Evolutionary conservation across 2,329 filamentous ascomycete genomes (phyloP).

Genomic region (Cryphonectria nitschkei): DNA sequence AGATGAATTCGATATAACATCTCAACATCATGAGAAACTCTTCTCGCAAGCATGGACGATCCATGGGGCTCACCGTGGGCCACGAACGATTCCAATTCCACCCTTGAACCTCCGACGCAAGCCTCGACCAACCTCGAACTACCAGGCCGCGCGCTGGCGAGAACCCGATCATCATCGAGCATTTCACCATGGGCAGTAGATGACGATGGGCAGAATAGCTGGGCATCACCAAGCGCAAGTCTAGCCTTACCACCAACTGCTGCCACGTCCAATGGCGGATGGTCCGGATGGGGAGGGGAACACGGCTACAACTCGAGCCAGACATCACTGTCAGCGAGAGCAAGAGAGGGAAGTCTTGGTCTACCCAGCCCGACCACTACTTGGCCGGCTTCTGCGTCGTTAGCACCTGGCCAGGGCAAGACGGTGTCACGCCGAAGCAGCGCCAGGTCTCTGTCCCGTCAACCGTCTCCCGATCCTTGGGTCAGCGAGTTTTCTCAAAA

Average conservation of each 20-base stretch:
- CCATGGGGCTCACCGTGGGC: slow-evolving; percentile 67
- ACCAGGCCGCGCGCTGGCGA: slow-evolving; percentile 38
- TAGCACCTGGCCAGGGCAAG: slow-evolving; percentile 37
- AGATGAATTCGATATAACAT: slow-evolving; percentile 25
- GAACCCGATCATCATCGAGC: slow-evolving; percentile 33
- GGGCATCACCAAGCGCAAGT: slow-evolving; percentile 39
- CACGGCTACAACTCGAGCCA: slow-evolving; percentile 33
- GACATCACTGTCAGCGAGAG: slow-evolving; percentile 35
- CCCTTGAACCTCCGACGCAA: slow-evolving; percentile 46
- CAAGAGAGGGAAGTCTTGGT: slow-evolving; percentile 39
- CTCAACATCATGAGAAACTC: slow-evolving; percentile 29
- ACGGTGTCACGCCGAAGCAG: slow-evolving; percentile 29
- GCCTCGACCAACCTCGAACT: slow-evolving; percentile 41
- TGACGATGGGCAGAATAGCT: slow-evolving; percentile 44
- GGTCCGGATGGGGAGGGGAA: slow-evolving; percentile 37
- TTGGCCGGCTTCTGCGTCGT: slow-evolving; percentile 46
- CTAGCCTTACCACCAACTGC: slow-evolving; percentile 32
- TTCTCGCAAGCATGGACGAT: slow-evolving; percentile 59
- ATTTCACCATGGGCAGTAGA: slow-evolving; percentile 49
- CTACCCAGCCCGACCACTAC: slow-evolving; percentile 41
- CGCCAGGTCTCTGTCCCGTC: slow-evolving; percentile 33
- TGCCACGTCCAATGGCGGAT: slow-evolving; percentile 33
- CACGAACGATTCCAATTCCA: slow-evolving; percentile 35
- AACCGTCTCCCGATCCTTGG: slow-evolving; percentile 49
- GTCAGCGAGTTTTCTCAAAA: slow-evolving; percentile 38